These are phyloP conservation scores for Inga laurina DNA, from an alignment of 306 rosid species.

Conservation along the genomic window DNA sequence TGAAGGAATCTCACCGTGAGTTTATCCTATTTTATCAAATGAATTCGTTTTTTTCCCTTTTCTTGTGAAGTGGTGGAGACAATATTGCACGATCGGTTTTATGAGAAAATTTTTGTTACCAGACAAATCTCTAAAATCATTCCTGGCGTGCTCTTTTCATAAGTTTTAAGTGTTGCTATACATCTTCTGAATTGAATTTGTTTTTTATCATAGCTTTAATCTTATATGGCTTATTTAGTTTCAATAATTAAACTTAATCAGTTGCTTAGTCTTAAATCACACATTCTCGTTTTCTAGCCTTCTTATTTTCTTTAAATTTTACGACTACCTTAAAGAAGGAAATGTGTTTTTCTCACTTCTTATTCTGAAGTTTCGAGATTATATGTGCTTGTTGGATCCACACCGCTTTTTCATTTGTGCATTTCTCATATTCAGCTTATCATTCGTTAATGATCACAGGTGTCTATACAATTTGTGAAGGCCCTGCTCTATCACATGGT, in stretches of 20 bases:
- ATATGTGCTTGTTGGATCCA: not conserved
- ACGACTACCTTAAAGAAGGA: not conserved
- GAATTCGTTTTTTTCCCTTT: not conserved
- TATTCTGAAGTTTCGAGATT: not conserved
- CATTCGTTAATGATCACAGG: slow-evolving; percentile 49
- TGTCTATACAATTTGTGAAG: slow-evolving; percentile 90
- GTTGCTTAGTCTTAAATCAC: slow-evolving; percentile 4
- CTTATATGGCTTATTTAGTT: not conserved
- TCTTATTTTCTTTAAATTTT: not conserved
- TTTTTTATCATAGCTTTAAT: not conserved
- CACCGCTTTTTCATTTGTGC: not conserved
- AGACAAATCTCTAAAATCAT: not conserved
- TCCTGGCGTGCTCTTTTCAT: not conserved
- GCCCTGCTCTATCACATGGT: slow-evolving; percentile 87
- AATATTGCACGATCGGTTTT: not conserved
- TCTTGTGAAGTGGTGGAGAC: not conserved
- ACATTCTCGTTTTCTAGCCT: not conserved
- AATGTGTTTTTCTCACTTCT: not conserved
- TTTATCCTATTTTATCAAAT: not conserved
- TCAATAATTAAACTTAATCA: not conserved
- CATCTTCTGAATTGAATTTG: not conserved
- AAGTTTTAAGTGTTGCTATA: not conserved
- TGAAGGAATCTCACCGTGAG: not conserved
- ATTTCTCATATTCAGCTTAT: slow-evolving; percentile 15
- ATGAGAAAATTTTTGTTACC: not conserved